Evolutionary conservation across 768 basidiomycete species (phyloP), one percentile per base, ranked within the genome.

Genomic region (Chalciporus sphaerocephalus): DNA sequence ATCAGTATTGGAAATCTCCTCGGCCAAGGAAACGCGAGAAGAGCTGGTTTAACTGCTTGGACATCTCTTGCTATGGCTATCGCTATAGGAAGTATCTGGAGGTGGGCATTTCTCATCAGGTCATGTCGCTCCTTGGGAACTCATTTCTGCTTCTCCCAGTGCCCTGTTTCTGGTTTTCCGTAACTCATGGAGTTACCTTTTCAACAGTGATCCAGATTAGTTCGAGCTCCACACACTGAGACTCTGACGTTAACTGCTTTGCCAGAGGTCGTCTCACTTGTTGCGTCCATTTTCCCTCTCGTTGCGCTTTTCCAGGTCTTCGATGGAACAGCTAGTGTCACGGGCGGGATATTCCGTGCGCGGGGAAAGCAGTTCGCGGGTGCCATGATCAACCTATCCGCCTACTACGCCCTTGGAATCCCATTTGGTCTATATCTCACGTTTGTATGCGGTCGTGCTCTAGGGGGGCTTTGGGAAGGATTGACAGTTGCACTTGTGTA

Each of bases 401-500:
- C 85, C 3, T 93, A 93, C 66, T 93, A 95, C 55, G 65, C 84
- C 46, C 66, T 93, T 50, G 89, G 89, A 22, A 85, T 95, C 40
- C 92, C 92, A 0, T 70, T 90, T 36, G 93, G 89, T 12, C 66
- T 92, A 40, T 87, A 77, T 66, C 80, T 94, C 4, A 74, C 87
- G 2, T 92, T 93, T 70, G 69, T 69, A 40, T 61, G 59, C 10
- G 62, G 70, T 28, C 72, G 78, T 62, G 80, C 72, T 0, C 70
- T 96, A 11, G 69, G 72, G 16, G 93, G 93, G 0, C 74, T 96
- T 13, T 96, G 92, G 93, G 72, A 86, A 32, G 92, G 92, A 12
- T 68, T 94, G 30, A 87, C 87, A 0, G 59, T 78, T 5, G 80
- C 86, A 1, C 69, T 91, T 18, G 67, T 87, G 15, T 91, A 40